Evolutionary conservation across 169 alveolate species (phyloP), one percentile per base, ranked within the genome.

Genomic region (Eimeria falciformis): DNA sequence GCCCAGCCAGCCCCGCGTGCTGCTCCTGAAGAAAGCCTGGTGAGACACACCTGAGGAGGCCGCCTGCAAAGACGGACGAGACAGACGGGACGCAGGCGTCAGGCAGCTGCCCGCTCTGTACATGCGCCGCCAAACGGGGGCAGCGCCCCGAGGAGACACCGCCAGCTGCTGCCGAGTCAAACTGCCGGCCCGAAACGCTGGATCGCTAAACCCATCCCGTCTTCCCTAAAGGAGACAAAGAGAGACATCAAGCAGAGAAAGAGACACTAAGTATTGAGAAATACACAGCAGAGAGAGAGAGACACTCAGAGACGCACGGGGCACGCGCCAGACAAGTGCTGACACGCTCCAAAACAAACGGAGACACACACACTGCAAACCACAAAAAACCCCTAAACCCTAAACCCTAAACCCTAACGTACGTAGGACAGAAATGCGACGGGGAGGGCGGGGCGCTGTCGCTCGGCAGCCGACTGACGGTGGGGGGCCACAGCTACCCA

Each of bases 71-170:
- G 50, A 33, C 14, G n/a, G 82, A 71, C 2, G 50, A 27, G 2
- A 12, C 29, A 37, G 82, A 9, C 82, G 82, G 18, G 82, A 71
- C 23, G 58, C n/a, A 6, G 82, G 56, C 6, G 82, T 71, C 50
- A 33, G 50, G 53, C 56, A 37, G 82, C 82, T 71, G 56, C 56
- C 82, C 50, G 82, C 82, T 37, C 82, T 25, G 46, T 71, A 40
- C 58, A 71, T 37, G 50, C 27, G 29, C 27, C 82, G 29, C 18
- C 46, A 37, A 11, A 18, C 46, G 40, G 82, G 29, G 56, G 29
- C 82, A 7, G 55, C 56, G 21, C 40, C 82, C 6, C 55, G 50
- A 4, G 82, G 82, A 27, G 82, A 71, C 40, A 71, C 50, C 14
- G 58, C 82, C 50, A 71, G 23, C 5, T 71, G 82, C 21, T 37